Evolutionary conservation across 2,329 filamentous ascomycete species (phyloP).

Genomic region (Beauveria varroae): DNA sequence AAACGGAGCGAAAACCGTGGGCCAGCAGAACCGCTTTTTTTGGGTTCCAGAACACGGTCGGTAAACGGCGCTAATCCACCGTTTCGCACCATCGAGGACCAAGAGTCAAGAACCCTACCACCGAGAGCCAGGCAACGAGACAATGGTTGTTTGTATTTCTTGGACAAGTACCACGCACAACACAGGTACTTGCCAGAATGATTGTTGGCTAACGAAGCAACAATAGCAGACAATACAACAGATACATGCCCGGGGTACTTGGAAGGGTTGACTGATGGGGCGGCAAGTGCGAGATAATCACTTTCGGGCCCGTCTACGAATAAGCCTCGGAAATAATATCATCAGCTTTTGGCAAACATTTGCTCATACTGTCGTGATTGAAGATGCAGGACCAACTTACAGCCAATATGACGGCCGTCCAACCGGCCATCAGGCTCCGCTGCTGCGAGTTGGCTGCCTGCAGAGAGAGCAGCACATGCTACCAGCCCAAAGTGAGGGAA

Average conservation of each 20-base stretch:
- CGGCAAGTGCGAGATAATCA: background rate
- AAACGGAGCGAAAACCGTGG: constrained; percentile 4
- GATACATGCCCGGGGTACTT: background rate
- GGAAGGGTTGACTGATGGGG: background rate
- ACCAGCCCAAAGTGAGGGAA: background rate
- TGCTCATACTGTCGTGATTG: background rate
- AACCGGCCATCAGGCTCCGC: background rate
- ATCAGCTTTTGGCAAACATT: background rate
- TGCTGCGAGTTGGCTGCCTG: background rate
- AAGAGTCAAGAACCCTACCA: background rate
- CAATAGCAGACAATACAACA: background rate
- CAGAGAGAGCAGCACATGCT: background rate
- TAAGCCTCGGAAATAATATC: background rate
- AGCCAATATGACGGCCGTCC: background rate
- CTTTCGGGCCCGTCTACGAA: background rate
- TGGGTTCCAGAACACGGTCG: constrained; percentile 8
- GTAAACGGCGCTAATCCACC: constrained; percentile 7
- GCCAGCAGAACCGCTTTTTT: constrained; percentile 6
- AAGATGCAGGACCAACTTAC: background rate
- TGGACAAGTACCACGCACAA: background rate
- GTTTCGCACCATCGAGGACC: background rate
- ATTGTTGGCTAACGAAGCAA: background rate
- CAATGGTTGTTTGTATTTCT: background rate
- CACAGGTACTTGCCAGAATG: too few species aligned
- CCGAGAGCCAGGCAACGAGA: too few species aligned